Percentiles rank a stretch among this genome's conserved stretches.
These are phyloP conservation scores for Diversispora epigaea DNA, from an alignment of 192 early-diverging fungal species.

Conservation along the genomic window DNA sequence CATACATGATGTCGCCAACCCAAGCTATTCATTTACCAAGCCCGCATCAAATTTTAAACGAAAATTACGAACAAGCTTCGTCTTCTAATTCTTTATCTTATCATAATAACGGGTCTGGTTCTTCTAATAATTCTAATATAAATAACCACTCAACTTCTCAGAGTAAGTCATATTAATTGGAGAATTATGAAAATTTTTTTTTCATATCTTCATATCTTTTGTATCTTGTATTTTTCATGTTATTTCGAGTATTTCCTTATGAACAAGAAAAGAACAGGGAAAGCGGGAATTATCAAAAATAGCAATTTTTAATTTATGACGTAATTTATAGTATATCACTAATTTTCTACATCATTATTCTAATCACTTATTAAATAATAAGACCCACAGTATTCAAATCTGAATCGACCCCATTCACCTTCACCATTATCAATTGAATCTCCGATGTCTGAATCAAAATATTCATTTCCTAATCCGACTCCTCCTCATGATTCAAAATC, in stretches of 20 bases:
- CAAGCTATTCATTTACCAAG: conserved; percentile 15
- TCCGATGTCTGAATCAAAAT: conserved; percentile 18
- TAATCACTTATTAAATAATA: neutral
- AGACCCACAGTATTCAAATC: neutral
- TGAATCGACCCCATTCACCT: conserved; percentile 3
- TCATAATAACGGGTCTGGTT: conserved; percentile 3
- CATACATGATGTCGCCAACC: conserved; percentile 4
- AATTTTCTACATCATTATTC: neutral
- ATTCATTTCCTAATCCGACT: conserved; percentile 21
- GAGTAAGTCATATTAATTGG: neutral
- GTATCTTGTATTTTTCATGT: neutral
- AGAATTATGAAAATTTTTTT: neutral
- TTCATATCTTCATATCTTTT: neutral
- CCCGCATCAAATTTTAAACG: conserved; percentile 9
- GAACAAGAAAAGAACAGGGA: no score
- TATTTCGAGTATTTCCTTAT: no score
- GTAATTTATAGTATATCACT: neutral
- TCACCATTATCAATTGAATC: conserved; percentile 8
- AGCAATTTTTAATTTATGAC: neutral
- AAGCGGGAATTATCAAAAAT: no score
- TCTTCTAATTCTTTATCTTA: neutral
- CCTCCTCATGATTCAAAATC: neutral
- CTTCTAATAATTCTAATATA: neutral
- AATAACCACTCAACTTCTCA: neutral
- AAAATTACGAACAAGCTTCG: conserved; percentile 1